phyloP scores from a whole-genome alignment of 2,329 filamentous ascomycete genomes.

The Aspergillus latus region DNA sequence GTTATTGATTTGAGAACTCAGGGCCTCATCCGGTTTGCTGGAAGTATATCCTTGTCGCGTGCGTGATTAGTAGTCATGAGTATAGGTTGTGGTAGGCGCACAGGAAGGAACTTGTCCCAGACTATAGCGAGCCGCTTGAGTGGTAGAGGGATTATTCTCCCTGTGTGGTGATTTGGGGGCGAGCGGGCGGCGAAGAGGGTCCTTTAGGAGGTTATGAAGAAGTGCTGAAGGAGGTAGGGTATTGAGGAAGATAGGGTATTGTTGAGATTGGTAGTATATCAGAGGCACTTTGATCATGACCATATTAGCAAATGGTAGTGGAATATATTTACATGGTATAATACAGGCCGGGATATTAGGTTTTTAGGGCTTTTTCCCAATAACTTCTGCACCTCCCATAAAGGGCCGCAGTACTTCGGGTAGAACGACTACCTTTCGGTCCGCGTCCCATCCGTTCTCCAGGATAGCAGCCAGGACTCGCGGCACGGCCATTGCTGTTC shows the following conservation, averaged over 20 bases:
- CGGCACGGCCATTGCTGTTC: slow-evolving; percentile 88
- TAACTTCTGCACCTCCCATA: slow-evolving; percentile 74
- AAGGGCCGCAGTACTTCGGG: slow-evolving; percentile 77
- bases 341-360: background rate
- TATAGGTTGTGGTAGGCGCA: no score
- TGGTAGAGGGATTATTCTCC: no score
- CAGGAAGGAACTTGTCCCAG: no score
- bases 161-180: no score
- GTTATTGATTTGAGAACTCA: no score
- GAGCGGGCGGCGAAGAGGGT: background rate
- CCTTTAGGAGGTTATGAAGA: background rate
- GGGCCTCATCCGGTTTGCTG: no score
- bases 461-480: slow-evolving; percentile 83
- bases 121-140: no score
- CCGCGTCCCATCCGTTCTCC: slow-evolving; percentile 85
- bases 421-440: slow-evolving; percentile 64
- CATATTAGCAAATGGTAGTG: background rate
- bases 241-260: no score
- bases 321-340: background rate
- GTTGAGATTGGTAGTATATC: background rate
- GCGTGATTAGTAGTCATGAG: no score
- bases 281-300: background rate
- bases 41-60: no score
- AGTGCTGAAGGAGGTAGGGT: background rate
- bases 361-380: slow-evolving; percentile 44